Base-by-base conservation (phyloP, 192 early-diverging fungal genomes). In the Coemansia sp. region DNA sequence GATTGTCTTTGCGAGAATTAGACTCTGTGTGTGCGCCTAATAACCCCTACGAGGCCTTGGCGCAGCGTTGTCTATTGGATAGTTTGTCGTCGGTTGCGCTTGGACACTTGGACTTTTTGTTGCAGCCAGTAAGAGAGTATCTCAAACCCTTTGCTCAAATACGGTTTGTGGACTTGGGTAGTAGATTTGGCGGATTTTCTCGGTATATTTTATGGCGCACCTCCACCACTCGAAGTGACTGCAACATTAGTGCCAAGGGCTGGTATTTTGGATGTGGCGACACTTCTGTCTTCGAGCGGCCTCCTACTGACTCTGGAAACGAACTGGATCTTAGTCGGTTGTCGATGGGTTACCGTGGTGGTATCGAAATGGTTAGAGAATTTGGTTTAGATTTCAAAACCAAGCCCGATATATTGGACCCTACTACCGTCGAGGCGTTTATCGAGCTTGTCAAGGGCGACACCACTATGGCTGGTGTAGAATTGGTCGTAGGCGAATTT, bases 161-260 rank as follows among this genome's bases (percentile, higher is more conserved):
- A 27, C 34, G 49, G 31, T 82, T 74, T 72, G 80, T 78, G 5
- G 80, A 78, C 20, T 27, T 78, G 65, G 75, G 75, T 12, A 78
- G 75, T 50, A 58, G 2, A 22, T 9, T 12, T 0, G 68, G 72
- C 4, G 80, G 69, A 11, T 78, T 61, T 34, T 64, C 80, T 5
- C 43, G 66, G 38, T 82, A 82, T 47, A 78, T 82, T 15, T 41
- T 73, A 20, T 78, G 80, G 80, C 24, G 24, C 24, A 27, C 24
- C 24, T 27, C 24, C 24, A 27, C 24, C 24, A 27, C 24, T 27
- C 24, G 24, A 27, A 27, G 24, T 27, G 24, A 27, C 24, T 27
- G 24, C 24, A 27, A 27, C 24, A 27, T 27, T 27, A 27, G 24
- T 27, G 24, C 24, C 2, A 57, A 41, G 31, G 80, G 80, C 13